Percentiles rank a stretch among this genome's conserved stretches.
Evolutionary conservation across 2,329 filamentous ascomycete genomes (phyloP).

Genomic region (Ophiocordyceps camponoti-rufipedis): DNA sequence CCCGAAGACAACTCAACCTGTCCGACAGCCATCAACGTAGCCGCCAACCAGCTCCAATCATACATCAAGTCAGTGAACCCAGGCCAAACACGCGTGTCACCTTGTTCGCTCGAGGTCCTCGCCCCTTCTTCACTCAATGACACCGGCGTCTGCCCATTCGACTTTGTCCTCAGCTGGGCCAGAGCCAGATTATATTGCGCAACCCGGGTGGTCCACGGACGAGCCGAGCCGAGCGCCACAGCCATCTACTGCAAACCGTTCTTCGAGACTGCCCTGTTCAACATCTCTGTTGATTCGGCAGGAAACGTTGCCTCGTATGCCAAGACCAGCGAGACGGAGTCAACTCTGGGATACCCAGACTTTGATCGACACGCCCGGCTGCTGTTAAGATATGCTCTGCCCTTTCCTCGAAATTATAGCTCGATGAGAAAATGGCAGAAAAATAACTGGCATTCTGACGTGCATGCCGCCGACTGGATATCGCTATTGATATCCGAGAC

Average conservation of each 20-base stretch:
- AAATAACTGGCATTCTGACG: not conserved
- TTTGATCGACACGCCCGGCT: slow-evolving; percentile 3
- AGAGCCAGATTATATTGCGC: slow-evolving; percentile 1
- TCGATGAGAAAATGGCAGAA: too few relatives aligned
- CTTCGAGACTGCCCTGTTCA: slow-evolving; percentile 15
- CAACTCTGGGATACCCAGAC: slow-evolving; percentile 4
- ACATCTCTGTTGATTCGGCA: slow-evolving; percentile 10
- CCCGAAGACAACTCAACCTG: not conserved
- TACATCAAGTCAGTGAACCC: not conserved
- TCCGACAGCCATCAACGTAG: not conserved
- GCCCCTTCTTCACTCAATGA: not conserved
- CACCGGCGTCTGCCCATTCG: not conserved
- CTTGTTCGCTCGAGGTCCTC: not conserved
- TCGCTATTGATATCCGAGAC: not conserved
- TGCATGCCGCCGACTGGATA: not conserved
- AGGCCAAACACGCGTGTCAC: not conserved
- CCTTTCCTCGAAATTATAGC: not conserved
- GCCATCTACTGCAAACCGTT: slow-evolving; percentile 7
- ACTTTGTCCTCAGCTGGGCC: slow-evolving; percentile 7
- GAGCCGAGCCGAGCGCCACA: slow-evolving; percentile 3
- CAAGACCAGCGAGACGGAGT: slow-evolving; percentile 2
- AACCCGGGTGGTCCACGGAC: not conserved
- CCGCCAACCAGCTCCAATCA: not conserved
- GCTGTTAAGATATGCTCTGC: not conserved
- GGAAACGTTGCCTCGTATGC: slow-evolving; percentile 10